Base-by-base conservation (phyloP, 208 protist species). In the Acanthamoeba castellanii region DNA sequence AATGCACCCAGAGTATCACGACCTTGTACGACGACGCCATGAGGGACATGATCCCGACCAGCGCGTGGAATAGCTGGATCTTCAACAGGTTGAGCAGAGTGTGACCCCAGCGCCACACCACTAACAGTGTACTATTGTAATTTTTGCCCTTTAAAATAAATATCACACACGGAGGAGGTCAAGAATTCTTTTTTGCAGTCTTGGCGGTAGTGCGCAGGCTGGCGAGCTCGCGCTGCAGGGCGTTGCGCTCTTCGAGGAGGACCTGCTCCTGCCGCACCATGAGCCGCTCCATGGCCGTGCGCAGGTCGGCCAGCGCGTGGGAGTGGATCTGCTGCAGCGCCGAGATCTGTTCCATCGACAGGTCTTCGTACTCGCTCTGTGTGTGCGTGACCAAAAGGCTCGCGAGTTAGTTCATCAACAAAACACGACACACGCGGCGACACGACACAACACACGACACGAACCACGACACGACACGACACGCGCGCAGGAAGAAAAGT, bases 271-370 rank as follows among this genome's bases (percentile, higher is more conserved):
- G 76, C 27, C 42, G 52, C 45, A 85, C 22, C 45, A 85, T 57
- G 7, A 85, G 76, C 22, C 76, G 34, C 42, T 85, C 42, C 76
- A 85, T 85, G 5, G 76, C 76, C 34, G 7, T 14, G 20, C n/a
- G 76, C 34, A 85, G 42, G 25, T 57, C 30, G 42, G 76, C 18
- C 47, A 85, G 45, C 22, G 76, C 76, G 14, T 27, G 32, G 1
- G 42, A 27, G 30, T 85, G 76, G 42, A 85, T 57, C 18, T 85
- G 76, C 42, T 85, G 76, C 76, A 85, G 76, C 42, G 76, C 76
- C 76, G 76, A 34, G 1, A 85, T 50, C 76, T 85, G 76, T 37
- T 50, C 76, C 76, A 85, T 85, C 27, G 76, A 85, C 27, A 85
- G 76, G 3, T 85, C 76, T 5, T 85, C 76, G 76, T 85, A 50